phyloP scores from a whole-genome alignment of 176 grass and related monocot genomes.

The Ananas comosus region DNA sequence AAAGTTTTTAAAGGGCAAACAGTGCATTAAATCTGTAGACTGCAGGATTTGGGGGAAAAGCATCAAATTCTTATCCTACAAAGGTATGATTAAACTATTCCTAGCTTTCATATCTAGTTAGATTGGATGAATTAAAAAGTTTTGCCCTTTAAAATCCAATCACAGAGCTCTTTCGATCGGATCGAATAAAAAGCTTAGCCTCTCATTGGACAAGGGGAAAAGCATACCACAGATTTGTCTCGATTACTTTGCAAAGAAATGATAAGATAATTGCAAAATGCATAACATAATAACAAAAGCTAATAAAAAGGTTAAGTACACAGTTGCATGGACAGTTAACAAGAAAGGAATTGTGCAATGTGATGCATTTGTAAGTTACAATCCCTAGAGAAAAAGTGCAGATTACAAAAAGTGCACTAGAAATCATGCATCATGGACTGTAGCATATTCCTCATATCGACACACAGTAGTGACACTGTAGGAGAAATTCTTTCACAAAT shows the following conservation, averaged over 20 bases:
- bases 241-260: constrained; percentile 6
- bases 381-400: constrained; percentile 1
- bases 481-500: too few species aligned
- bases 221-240: not conserved
- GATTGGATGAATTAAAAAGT: not conserved
- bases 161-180: not conserved
- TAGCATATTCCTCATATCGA: too few species aligned
- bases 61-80: constrained; percentile 17
- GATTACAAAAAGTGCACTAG: not conserved
- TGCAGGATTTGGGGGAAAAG: constrained; percentile 19
- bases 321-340: constrained; percentile 2
- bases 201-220: not conserved
- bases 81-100: not conserved
- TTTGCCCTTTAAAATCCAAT: not conserved
- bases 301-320: not conserved
- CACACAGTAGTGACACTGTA: too few species aligned
- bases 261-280: not conserved
- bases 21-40: not conserved
- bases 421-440: too few species aligned
- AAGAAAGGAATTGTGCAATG: constrained; percentile 24
- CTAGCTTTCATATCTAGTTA: not conserved
- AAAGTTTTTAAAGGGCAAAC: not conserved
- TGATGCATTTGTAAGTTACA: constrained; percentile 2
- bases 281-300: not conserved
- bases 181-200: constrained; percentile 11